These are phyloP conservation scores for Gentiana dahurica DNA, from an alignment of 257 asterid genomes.

Conservation along the genomic window DNA sequence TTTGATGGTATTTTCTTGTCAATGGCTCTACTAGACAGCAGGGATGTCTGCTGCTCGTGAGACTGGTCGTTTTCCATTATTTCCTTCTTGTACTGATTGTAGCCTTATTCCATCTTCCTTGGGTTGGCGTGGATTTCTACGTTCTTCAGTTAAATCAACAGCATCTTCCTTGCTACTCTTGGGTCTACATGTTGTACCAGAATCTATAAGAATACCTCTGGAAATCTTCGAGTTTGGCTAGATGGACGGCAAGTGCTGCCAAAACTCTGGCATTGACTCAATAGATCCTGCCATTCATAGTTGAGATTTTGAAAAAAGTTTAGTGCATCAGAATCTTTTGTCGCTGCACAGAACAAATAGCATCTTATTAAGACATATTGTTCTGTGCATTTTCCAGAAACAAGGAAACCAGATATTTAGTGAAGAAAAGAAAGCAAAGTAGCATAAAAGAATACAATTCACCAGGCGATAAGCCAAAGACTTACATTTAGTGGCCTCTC, in stretches of 20 bases:
- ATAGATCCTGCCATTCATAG: slow-evolving; percentile 35
- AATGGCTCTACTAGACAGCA: slow-evolving; percentile 49
- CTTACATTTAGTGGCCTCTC: no score
- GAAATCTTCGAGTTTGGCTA: slow-evolving; percentile 77
- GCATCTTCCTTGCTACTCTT: slow-evolving; percentile 20
- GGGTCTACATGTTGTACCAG: slow-evolving; percentile 27
- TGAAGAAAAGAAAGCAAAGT: no score
- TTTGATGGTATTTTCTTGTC: slow-evolving; percentile 27
- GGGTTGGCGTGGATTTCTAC: slow-evolving; percentile 19
- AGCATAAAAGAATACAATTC: no score
- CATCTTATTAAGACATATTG: no score
- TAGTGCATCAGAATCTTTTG: no score
- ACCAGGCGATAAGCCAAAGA: no score
- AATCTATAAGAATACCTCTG: slow-evolving; percentile 55
- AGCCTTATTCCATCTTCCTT: slow-evolving; percentile 1
- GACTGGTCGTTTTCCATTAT: slow-evolving; percentile 22
- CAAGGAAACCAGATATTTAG: no score
- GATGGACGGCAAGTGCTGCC: slow-evolving; percentile 37
- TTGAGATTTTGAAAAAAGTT: not conserved
- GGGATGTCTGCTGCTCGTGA: slow-evolving; percentile 31
- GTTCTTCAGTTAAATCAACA: slow-evolving; percentile 16
- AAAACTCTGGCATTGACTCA: slow-evolving; percentile 36
- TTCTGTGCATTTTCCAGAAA: no score
- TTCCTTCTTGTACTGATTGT: no score
- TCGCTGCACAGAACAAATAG: no score